Base-by-base conservation (phyloP, 305 asterid species). In the Fraxinus dipetala region DNA sequence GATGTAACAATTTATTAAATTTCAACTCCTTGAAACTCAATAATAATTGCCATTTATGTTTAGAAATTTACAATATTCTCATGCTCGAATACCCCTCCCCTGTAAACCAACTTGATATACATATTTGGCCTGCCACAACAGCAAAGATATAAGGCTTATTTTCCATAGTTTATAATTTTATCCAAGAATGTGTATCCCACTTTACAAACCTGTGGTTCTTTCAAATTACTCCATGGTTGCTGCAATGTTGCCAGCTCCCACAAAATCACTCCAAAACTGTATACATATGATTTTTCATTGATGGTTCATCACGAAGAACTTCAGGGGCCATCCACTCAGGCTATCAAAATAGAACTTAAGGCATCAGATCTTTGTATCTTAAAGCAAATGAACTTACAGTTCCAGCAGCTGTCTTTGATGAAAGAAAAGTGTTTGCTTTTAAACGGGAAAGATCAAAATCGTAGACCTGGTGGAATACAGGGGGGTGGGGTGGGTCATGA, bases 261-360 rank as follows among this genome's bases (percentile, higher is more conserved):
- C 80, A 95, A 89, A 82, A 95, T 93, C 79, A 95, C 95, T 76
- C 98, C 99, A 87, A 95, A 95, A 87, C 98, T 93, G 88, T 93
- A 95, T 5, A 95, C 91, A 59, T 95, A 98, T 48, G 98, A 94
- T 88, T 95, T 95, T 87, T 95, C 99, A 87, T 94, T 84, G 98
- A 94, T 51, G 88, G 98, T 85, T 95, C 99, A 87, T 92, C 95
- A 48, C 98, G 97, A 67, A 95, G 96, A 83, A 95, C 99, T 93
- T 95, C 99, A 74, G 98, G 99, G 83, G 99, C 98, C 99, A 96
- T 96, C 99, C 99, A 96, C 92, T 96, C 99, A 31, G 98, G 98
- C 98, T 96, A 84, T 56, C 80, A 78, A 35, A 77, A 80, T 24
- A 76, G 38, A 80, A 22, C 16, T 14, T 4, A 43, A 79, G 72